Evolutionary conservation across 148 eudicot genomes (phyloP).

Genomic region (Cornus kousa): DNA sequence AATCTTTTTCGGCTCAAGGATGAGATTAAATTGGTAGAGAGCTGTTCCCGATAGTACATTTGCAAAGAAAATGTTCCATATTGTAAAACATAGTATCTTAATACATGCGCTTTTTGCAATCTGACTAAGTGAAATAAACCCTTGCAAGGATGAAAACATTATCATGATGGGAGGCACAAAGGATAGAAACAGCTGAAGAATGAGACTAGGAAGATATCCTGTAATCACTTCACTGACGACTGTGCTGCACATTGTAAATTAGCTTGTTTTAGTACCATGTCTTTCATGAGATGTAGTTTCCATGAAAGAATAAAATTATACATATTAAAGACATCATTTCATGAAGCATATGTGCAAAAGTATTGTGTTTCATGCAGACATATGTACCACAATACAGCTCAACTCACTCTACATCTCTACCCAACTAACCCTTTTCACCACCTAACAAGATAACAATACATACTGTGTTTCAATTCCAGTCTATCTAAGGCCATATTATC

Average conservation of each 20-base stretch:
- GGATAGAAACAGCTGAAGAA: constrained; percentile 60
- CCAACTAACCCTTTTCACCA: too few species aligned
- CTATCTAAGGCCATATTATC: too few species aligned
- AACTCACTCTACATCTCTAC: too few species aligned
- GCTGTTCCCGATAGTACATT: constrained; percentile 81
- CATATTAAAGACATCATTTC: neutral
- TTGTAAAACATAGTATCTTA: constrained; percentile 65
- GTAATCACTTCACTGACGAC: constrained; percentile 67
- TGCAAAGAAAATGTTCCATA: constrained; percentile 87
- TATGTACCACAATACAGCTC: too few species aligned
- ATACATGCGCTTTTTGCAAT: constrained; percentile 79
- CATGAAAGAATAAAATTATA: neutral
- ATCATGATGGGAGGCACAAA: constrained; percentile 72
- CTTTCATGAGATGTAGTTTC: constrained; percentile 1
- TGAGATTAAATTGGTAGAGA: constrained; percentile 42
- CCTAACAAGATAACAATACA: too few species aligned
- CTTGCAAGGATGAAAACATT: constrained; percentile 75
- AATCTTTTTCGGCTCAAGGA: constrained; percentile 66
- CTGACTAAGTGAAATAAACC: constrained; percentile 64
- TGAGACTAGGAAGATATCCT: constrained; percentile 90
- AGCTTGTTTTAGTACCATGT: constrained; percentile 1
- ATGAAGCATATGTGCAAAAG: neutral
- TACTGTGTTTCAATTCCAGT: too few species aligned
- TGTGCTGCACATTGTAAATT: constrained; percentile 40
- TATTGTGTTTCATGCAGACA: too few species aligned